Evolutionary conservation across 108 stramenopile species (phyloP).

Genomic region (Pseudonitzschia pungens): DNA sequence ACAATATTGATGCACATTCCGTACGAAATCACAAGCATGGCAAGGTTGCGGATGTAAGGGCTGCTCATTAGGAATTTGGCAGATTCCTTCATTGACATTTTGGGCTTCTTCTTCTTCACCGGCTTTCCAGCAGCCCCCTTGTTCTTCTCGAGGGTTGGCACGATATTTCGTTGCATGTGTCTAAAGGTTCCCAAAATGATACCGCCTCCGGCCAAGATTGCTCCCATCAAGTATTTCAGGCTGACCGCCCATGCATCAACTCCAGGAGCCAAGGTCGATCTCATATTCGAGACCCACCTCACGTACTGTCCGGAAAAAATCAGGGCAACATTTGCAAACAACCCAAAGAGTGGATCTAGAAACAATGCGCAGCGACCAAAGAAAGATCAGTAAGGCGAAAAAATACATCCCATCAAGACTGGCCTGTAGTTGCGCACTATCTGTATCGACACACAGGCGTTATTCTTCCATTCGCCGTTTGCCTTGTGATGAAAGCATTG

Average conservation of each 20-base stretch:
- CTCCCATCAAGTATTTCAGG: slow-evolving; percentile 92
- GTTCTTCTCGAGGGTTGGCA: slow-evolving; percentile 43
- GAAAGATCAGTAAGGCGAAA: slow-evolving; percentile 6
- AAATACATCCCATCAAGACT: not conserved
- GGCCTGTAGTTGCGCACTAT: not conserved
- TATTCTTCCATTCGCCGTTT: not conserved
- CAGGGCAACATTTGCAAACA: slow-evolving; percentile 94
- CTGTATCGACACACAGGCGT: no score
- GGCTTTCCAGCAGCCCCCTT: slow-evolving; percentile 55
- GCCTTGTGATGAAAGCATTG: not conserved
- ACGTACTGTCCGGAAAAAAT: slow-evolving; percentile 97
- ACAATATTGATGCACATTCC: slow-evolving; percentile 99
- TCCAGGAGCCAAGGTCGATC: slow-evolving; percentile 77
- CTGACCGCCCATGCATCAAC: slow-evolving; percentile 94
- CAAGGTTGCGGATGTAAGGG: slow-evolving; percentile 91
- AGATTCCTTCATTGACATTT: slow-evolving; percentile 89
- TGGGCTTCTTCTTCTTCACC: slow-evolving; percentile 74
- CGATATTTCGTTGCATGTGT: slow-evolving; percentile 89
- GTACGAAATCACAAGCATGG: slow-evolving; percentile 93
- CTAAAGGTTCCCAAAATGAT: slow-evolving; percentile 79
- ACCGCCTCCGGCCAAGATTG: slow-evolving; percentile 80
- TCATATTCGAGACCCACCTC: slow-evolving; percentile 81
- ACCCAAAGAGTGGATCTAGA: slow-evolving; percentile 92
- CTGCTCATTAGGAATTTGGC: slow-evolving; percentile 90
- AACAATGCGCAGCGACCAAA: not conserved